Percentiles rank a stretch among this genome's conserved stretches.
Conservation (phyloP, 495 filamentous ascomycete genomes). For the Pseudoneurospora amorphoporcata region DNA sequence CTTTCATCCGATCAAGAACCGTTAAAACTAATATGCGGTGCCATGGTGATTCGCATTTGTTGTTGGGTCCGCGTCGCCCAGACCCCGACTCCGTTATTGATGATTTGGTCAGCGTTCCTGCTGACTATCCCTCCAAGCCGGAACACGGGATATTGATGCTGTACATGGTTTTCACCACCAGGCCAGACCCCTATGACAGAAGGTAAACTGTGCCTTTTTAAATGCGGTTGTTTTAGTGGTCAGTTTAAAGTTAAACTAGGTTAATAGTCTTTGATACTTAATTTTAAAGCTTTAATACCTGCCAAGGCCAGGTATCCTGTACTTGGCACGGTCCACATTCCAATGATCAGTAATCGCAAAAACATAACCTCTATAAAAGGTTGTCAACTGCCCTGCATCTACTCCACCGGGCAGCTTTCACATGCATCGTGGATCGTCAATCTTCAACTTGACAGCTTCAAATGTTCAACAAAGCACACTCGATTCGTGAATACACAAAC, state of each 20-base stretch:
- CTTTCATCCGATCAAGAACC: not conserved
- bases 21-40: not conserved
- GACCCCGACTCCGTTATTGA: not conserved
- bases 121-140: not conserved
- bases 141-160: not conserved
- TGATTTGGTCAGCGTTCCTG: not conserved
- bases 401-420: not conserved
- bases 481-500: not conserved
- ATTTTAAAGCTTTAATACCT: not conserved
- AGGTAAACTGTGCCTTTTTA: not conserved
- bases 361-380: not conserved
- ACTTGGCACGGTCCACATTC: not conserved
- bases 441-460: not conserved
- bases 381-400: not conserved
- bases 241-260: not conserved
- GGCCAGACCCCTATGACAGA: not conserved
- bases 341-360: not conserved
- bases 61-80: not conserved
- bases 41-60: no score
- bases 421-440: not conserved
- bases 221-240: not conserved
- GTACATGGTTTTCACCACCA: not conserved
- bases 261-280: not conserved
- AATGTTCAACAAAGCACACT: not conserved
- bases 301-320: not conserved